A percentile compares a stretch with the other conserved stretches of the same genome.
Conservation (phyloP, 176 grass and related monocot genomes). For the Calamus simplicifolius region DNA sequence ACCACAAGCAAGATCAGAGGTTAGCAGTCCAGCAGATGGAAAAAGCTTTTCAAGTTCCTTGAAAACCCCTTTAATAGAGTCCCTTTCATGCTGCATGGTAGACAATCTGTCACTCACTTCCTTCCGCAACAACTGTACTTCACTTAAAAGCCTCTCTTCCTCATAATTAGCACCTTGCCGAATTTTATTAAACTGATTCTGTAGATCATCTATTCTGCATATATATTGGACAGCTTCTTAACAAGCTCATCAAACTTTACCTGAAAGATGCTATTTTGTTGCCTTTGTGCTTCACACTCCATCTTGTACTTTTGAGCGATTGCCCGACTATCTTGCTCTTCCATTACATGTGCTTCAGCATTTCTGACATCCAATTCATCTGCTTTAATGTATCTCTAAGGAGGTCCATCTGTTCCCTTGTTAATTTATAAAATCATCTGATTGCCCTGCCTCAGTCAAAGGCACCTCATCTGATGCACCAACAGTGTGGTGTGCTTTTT, state of each 20-base stretch:
- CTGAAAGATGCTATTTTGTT: conserved; percentile 30
- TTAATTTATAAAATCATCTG: conserved; percentile 45
- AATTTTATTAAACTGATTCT: conserved; percentile 40
- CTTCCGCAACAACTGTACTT: conserved; percentile 65
- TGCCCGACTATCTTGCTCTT: conserved; percentile 30
- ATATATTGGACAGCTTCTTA: conserved; percentile 49
- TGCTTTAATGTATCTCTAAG: conserved; percentile 44
- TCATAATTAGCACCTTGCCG: conserved; percentile 46
- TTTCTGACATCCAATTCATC: conserved; percentile 51
- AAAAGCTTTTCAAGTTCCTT: conserved; percentile 30
- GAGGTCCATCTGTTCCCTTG: conserved; percentile 39
- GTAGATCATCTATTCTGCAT: conserved; percentile 44
- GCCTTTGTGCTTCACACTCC: conserved; percentile 37
- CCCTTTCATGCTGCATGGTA: conserved; percentile 45
- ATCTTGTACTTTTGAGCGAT: conserved; percentile 31
- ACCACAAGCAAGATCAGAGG: conserved; percentile 25
- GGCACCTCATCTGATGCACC: conserved; percentile 39
- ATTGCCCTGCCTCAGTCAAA: conserved; percentile 5
- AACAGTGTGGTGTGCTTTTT: conserved; percentile 52
- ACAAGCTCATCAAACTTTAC: conserved; percentile 58
- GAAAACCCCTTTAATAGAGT: conserved; percentile 30
- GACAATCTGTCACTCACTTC: conserved; percentile 38
- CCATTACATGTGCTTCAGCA: conserved; percentile 42
- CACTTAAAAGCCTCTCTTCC: conserved; percentile 36
- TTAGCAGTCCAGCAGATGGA: no score